Evolutionary conservation across 495 filamentous ascomycete genomes (phyloP), one percentile per base, ranked within the genome.

Genomic region (Pseudotulostoma volvatum): DNA sequence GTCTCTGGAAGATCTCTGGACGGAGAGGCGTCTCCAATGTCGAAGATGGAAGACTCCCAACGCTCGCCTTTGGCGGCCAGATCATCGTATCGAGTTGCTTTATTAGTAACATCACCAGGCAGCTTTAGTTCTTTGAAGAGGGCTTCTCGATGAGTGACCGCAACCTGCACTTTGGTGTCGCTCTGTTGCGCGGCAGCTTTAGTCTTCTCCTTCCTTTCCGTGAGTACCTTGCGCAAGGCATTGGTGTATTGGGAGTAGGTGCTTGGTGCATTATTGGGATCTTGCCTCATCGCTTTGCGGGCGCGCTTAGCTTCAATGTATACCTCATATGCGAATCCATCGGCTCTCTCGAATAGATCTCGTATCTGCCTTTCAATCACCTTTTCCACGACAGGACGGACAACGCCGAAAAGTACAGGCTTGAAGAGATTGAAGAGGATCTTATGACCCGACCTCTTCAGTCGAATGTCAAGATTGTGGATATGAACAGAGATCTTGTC

Each of bases 21-120:
- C 61, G 79, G 74, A 3, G 67, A 49, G 4, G 88, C 84, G n/a
- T 59, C 66, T 37, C 90, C 92, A 44, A 96, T 78, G 49, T 72
- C 77, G 68, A 97, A 97, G 50, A 97, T 75, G 20, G 92, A 85
- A 19, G 79, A 88, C 62, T 94, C 79, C 90, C 90, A 97, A 56
- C 77, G 78, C 47, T 95, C 79, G 36, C 92, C 90, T 68, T 84
- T 85, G 38, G 65, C 63, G 9, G 90, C 83, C 30, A 94, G 66
- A 32, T 95, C 76, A 57, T 76, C 84, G 67, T 88, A 96, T 57
- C 94, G 82, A 38, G 88, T 93, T 14, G 90, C 88, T 72, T 94
- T 95, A 63, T 72, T 79, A 39, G 81, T 84, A 56, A 94, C 87
- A 42, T 86, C 86, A 38, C 86, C 86, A 17, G 87, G 87, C 1